Percentiles rank a stretch among this genome's conserved stretches.
Conservation (phyloP, 169 alveolate genomes). For the Plasmodium reichenowi region DNA sequence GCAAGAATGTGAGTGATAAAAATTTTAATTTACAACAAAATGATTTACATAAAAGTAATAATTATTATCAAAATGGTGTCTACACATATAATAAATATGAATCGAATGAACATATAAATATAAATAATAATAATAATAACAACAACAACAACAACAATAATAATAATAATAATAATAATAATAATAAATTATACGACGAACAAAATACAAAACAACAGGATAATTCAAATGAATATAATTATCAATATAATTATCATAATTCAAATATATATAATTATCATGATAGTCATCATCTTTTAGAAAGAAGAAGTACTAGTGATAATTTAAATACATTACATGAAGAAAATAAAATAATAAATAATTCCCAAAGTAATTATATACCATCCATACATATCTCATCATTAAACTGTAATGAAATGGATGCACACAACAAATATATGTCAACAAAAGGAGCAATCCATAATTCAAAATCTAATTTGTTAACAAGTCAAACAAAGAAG, state of each 20-base stretch:
- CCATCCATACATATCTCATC: too few species aligned
- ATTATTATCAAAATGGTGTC: too few species aligned
- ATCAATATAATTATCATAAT: background rate
- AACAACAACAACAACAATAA: too few species aligned
- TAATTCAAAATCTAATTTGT: background rate
- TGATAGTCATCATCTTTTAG: background rate
- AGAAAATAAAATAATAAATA: background rate
- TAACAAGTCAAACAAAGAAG: background rate
- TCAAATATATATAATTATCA: constrained; percentile 2
- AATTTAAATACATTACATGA: constrained; percentile 1
- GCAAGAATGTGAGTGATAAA: background rate
- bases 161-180: too few species aligned
- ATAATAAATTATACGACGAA: background rate
- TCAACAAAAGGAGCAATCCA: constrained; percentile 3
- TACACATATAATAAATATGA: too few species aligned
- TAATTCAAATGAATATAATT: background rate
- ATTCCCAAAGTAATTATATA: background rate
- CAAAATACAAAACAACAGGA: background rate
- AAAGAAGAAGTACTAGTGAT: background rate
- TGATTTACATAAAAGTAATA: too few species aligned
- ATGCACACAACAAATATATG: background rate
- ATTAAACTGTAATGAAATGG: too few species aligned
- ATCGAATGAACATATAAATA: too few species aligned
- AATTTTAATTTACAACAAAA: background rate
- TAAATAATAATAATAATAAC: too few species aligned